Evolutionary conservation across 257 asterid genomes (phyloP).

Genomic region (Plantago elongata): DNA sequence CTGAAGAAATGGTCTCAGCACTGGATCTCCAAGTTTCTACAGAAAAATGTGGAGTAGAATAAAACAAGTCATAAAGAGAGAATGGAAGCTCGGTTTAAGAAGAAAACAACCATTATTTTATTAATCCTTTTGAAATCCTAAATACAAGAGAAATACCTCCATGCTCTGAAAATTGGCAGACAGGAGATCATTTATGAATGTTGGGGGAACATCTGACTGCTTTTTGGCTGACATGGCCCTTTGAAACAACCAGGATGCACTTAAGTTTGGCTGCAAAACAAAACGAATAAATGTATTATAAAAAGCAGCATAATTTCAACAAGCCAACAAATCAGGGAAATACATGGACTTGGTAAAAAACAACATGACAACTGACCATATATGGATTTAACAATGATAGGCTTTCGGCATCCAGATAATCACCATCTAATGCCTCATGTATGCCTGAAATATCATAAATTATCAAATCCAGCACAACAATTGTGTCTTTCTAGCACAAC

Average conservation of each 20-base stretch:
- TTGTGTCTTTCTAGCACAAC: slow-evolving; percentile 1
- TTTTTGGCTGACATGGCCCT: slow-evolving; percentile 92
- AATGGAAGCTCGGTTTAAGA: not conserved
- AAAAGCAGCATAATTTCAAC: slow-evolving; percentile 1
- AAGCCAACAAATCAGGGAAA: not conserved
- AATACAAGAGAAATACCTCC: slow-evolving; percentile 45
- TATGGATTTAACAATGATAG: slow-evolving; percentile 83
- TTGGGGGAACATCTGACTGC: slow-evolving; percentile 58
- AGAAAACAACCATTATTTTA: not conserved
- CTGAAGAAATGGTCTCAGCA: slow-evolving; percentile 97
- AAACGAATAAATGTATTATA: slow-evolving; percentile 8
- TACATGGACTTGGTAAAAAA: not conserved
- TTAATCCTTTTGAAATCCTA: too few relatives aligned
- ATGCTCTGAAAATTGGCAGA: slow-evolving; percentile 78
- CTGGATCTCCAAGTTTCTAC: slow-evolving; percentile 91
- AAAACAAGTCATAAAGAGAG: not conserved
- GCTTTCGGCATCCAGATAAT: slow-evolving; percentile 66
- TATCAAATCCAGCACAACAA: slow-evolving; percentile 10
- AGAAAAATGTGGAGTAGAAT: not conserved
- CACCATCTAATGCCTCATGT: slow-evolving; percentile 57
- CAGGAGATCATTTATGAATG: slow-evolving; percentile 79
- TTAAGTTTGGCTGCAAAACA: slow-evolving; percentile 75
- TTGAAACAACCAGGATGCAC: slow-evolving; percentile 96
- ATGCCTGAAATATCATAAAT: slow-evolving; percentile 52
- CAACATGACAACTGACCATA: slow-evolving; percentile 48